Evolutionary conservation across 257 asterid genomes (phyloP), one percentile per base, ranked within the genome.

Genomic region (Solanum boliviense): DNA sequence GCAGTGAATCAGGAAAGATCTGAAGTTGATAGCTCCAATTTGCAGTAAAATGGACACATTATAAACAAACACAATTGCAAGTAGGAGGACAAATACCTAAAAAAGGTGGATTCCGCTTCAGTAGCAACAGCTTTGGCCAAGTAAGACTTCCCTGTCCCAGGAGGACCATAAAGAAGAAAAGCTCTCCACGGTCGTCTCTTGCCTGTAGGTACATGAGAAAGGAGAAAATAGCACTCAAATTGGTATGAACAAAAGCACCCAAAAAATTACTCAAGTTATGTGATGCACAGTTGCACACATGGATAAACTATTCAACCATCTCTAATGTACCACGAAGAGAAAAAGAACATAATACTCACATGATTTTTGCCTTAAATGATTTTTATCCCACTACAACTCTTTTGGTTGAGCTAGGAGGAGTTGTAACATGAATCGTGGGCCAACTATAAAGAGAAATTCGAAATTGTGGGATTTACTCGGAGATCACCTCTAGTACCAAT

Each of bases 121-220:
- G 99, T 97, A 86, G 99, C 99, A 91, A 97, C 99, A 88, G 99
- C 99, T 92, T 97, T 97, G 46, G 99, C 99, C 90, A 97, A 89
- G 93, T 95, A 97, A 75, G 99, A 97, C 92, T 97, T 97, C 87
- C 99, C 99, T 2, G 99, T 97, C 87, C 98, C 99, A 68, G 99
- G 99, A 44, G 99, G 99, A 89, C 99, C 99, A 86, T 97, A 97
- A 88, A 97, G 93, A 89, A 97, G 99, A 90, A 97, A 97, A 74
- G 99, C 99, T 89, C 98, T 95, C 99, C 99, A 97, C 6, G 99
- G 99, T 23, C 98, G 95, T 7, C 73, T 67, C 35, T 96, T 96
- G 84, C 99, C 99, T 96, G 87, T 60, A 83, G 90, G 86, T 46
- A 85, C 84, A 70, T 29, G 75, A 41, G 8, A 78, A 31, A 34